Evolutionary conservation across 495 filamentous ascomycete species (phyloP).

Genomic region (Trichocladium uniseriatum): DNA sequence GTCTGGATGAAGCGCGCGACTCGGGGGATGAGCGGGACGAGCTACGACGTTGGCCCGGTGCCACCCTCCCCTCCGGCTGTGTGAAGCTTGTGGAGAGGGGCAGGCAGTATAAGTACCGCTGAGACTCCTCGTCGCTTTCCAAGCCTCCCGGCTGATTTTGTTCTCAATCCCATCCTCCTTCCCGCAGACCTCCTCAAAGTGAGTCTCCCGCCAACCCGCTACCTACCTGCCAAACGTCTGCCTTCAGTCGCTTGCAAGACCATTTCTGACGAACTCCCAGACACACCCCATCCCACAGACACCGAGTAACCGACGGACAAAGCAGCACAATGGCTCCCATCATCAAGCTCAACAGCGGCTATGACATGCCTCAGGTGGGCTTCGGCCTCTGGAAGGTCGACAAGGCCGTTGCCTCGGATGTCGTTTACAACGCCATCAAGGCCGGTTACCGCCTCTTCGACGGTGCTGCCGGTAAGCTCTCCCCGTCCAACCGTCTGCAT

Average conservation of each 20-base stretch:
- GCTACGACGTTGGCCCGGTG: slow-evolving; percentile 5
- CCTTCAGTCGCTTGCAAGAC: neutral
- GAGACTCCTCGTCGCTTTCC: slow-evolving; percentile 7
- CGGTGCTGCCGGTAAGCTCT: slow-evolving; percentile 62
- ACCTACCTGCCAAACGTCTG: too few species aligned
- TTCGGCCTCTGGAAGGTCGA: slow-evolving; percentile 81
- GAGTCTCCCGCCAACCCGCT: too few species aligned
- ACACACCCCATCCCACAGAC: neutral
- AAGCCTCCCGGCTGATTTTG: slow-evolving; percentile 8
- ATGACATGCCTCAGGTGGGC: slow-evolving; percentile 83
- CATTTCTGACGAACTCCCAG: neutral
- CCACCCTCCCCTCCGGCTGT: slow-evolving; percentile 10
- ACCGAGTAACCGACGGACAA: neutral
- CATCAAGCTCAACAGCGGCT: slow-evolving; percentile 71
- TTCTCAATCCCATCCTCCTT: neutral
- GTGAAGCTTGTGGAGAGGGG: slow-evolving; percentile 7
- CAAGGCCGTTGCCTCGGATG: slow-evolving; percentile 65
- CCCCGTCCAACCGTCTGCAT: neutral
- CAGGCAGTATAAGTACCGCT: slow-evolving; percentile 23
- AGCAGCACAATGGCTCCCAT: slow-evolving; percentile 23
- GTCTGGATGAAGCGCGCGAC: slow-evolving; percentile 22
- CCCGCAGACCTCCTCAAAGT: neutral
- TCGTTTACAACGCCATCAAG: slow-evolving; percentile 85
- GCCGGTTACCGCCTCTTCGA: slow-evolving; percentile 79
- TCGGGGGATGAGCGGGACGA: slow-evolving; percentile 10